Percentiles rank a stretch among this genome's conserved stretches.
phyloP scores from a whole-genome alignment of 371 early-diverging fungal species.

The Mortierella sp. region DNA sequence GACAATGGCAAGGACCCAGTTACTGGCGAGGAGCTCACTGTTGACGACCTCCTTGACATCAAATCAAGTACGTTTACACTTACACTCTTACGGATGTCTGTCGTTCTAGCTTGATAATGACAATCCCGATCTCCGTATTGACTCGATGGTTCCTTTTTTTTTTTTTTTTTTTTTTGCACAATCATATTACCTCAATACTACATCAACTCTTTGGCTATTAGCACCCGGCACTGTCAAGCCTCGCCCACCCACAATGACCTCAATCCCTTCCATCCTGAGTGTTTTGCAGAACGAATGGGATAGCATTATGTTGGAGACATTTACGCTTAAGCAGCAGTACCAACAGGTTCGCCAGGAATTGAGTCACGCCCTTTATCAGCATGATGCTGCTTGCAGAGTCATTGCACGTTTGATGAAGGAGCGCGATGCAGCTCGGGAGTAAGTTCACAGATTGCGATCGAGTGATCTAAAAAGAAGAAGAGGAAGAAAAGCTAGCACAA shows the following conservation, averaged over 20 bases:
- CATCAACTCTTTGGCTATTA: constrained; percentile 33
- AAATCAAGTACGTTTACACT: constrained; percentile 68
- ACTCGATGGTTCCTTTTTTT: no score
- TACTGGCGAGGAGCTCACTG: constrained; percentile 76
- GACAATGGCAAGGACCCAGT: constrained; percentile 89
- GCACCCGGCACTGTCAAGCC: constrained; percentile 82
- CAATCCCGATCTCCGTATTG: constrained; percentile 1
- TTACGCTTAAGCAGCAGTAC: constrained; percentile 90
- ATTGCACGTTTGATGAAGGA: constrained; percentile 92
- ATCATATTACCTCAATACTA: constrained; percentile 22
- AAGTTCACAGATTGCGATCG: constrained; percentile 26
- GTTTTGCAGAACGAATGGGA: constrained; percentile 96
- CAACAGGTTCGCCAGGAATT: constrained; percentile 92
- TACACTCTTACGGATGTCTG: neutral
- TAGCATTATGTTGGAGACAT: constrained; percentile 91
- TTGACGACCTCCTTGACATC: constrained; percentile 83
- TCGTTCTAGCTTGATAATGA: constrained; percentile 9
- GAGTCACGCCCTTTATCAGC: constrained; percentile 92
- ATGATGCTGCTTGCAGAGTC: constrained; percentile 95
- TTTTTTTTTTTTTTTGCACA: neutral
- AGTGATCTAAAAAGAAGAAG: neutral
- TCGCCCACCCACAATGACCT: constrained; percentile 89
- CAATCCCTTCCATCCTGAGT: constrained; percentile 91
- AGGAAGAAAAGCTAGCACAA: no score
- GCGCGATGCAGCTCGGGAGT: constrained; percentile 90